Conservation (phyloP, 2,329 filamentous ascomycete species). For the Neonectria faginata region DNA sequence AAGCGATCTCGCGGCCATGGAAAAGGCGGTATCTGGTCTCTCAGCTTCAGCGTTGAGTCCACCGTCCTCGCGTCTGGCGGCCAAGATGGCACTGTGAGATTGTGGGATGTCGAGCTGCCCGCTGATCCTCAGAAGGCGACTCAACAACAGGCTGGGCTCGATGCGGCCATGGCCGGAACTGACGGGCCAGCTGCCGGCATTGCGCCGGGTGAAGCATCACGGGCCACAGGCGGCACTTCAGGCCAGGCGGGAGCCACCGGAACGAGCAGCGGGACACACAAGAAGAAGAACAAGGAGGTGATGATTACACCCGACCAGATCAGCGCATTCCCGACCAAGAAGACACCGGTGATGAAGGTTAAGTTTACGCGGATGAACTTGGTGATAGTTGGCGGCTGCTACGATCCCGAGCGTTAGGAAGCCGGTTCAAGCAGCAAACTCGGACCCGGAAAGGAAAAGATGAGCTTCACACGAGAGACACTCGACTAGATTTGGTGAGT, state of each 20-base stretch:
- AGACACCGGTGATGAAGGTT: slow-evolving; percentile 92
- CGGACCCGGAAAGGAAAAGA: neutral
- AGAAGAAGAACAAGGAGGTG: slow-evolving; percentile 90
- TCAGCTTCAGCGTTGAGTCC: slow-evolving; percentile 94
- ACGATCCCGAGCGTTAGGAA: slow-evolving; percentile 63
- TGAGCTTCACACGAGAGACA: neutral
- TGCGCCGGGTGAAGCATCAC: slow-evolving; percentile 46
- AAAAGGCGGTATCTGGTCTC: slow-evolving; percentile 91
- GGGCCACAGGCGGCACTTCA: slow-evolving; percentile 41
- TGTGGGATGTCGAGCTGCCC: slow-evolving; percentile 89
- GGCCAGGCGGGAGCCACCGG: slow-evolving; percentile 45
- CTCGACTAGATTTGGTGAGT: neutral
- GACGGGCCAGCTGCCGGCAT: slow-evolving; percentile 54
- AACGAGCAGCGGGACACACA: slow-evolving; percentile 53
- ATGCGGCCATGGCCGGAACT: slow-evolving; percentile 56
- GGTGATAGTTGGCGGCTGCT: slow-evolving; percentile 84
- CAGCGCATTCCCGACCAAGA: slow-evolving; percentile 94
- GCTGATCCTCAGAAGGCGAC: slow-evolving; percentile 72
- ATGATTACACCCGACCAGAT: slow-evolving; percentile 94
- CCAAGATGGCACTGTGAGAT: slow-evolving; percentile 89
- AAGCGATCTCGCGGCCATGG: slow-evolving; percentile 96
- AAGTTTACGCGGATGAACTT: slow-evolving; percentile 96
- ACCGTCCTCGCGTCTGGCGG: slow-evolving; percentile 90
- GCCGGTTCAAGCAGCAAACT: slow-evolving; percentile 5
- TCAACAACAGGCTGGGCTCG: slow-evolving; percentile 57